Evolutionary conservation across 1,284 basidiomycete species (phyloP), one percentile per base, ranked within the genome.

Genomic region (Ganoderma leucocontextum): DNA sequence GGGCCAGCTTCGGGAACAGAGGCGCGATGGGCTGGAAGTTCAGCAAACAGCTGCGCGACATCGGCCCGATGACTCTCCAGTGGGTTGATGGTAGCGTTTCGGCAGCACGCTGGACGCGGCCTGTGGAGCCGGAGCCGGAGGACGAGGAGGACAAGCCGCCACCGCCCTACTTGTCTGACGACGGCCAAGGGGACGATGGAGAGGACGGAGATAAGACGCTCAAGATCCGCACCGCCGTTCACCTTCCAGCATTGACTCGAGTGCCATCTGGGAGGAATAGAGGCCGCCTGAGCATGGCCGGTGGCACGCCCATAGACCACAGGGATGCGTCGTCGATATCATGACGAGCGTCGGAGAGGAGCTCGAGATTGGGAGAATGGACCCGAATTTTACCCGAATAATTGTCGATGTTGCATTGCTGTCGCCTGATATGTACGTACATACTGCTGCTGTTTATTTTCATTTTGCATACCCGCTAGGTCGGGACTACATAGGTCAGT

Each of bases 11-110:
- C 39, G 76, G 77, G 42, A 80, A 75, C 68, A 77, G 79, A n/a
- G 82, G 83, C 15, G 78, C 84, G 6, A 84, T 90, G 80, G 78
- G 77, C n/a, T 91, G 89, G 89, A 81, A 80, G 65, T 86, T 84
- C 59, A 85, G 86, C 73, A 84, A 82, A 73, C 87, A 85, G 72
- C 77, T 94, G 65, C 85, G 92, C 42, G 84, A 91, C 62, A 83
- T 91, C 29, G 85, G 85, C 22, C 77, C 88, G 19, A 84, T 86
- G 52, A 85, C 87, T 33, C 77, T 94, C 70, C 86, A 87, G 69
- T 90, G 87, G 83, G 85, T 94, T 59, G 93, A 94, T 76, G 89
- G 92, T 12, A 80, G 84, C 60, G 79, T 83, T 55, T 85, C 88
- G 44, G 83, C 86, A 39, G 78, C 79, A 63, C 80, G 85, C 52